Evolutionary conservation across 2,329 filamentous ascomycete species (phyloP).

Genomic region (Dichotomopilus funicola): DNA sequence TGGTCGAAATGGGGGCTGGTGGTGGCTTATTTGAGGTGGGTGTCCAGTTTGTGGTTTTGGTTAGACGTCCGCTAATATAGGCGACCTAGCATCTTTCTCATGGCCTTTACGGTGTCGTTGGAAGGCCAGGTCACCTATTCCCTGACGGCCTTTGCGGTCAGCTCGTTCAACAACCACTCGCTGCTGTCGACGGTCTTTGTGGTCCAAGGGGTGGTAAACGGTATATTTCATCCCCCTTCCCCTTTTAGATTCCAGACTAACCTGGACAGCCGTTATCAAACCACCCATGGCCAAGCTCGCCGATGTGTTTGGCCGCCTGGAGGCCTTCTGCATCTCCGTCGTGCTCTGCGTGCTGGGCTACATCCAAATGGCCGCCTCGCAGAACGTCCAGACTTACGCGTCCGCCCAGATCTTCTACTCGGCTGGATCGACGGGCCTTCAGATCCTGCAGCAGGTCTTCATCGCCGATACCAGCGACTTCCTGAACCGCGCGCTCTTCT

Average conservation of each 20-base stretch:
- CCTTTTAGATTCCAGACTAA: neutral
- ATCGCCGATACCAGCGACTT: conserved; percentile 57
- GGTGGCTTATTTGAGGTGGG: conserved; percentile 27
- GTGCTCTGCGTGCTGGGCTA: conserved; percentile 51
- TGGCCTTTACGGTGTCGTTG: conserved; percentile 61
- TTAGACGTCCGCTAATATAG: conserved; percentile 9
- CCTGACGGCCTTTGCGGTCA: conserved; percentile 56
- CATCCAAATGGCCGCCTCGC: conserved; percentile 49
- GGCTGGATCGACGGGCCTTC: conserved; percentile 46
- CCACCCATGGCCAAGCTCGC: conserved; percentile 56
- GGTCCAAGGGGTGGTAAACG: conserved; percentile 57
- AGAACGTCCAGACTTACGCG: conserved; percentile 47
- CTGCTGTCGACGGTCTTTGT: conserved; percentile 58
- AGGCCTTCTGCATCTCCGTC: conserved; percentile 50
- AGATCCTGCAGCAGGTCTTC: conserved; percentile 58
- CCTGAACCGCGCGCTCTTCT: conserved; percentile 53
- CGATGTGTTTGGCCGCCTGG: conserved; percentile 55
- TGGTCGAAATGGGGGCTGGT: conserved; percentile 29
- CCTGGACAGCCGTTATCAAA: conserved; percentile 45
- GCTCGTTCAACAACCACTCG: conserved; percentile 56
- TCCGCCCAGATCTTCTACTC: conserved; percentile 56
- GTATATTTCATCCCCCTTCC: conserved; percentile 28
- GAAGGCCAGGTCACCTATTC: conserved; percentile 58
- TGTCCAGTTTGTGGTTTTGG: neutral
- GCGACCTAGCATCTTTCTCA: conserved; percentile 41